A percentile compares a stretch with the other conserved stretches of the same genome.
Evolutionary conservation across 75 land plant species (phyloP).

Genomic region (Cupressus sempervirens): DNA sequence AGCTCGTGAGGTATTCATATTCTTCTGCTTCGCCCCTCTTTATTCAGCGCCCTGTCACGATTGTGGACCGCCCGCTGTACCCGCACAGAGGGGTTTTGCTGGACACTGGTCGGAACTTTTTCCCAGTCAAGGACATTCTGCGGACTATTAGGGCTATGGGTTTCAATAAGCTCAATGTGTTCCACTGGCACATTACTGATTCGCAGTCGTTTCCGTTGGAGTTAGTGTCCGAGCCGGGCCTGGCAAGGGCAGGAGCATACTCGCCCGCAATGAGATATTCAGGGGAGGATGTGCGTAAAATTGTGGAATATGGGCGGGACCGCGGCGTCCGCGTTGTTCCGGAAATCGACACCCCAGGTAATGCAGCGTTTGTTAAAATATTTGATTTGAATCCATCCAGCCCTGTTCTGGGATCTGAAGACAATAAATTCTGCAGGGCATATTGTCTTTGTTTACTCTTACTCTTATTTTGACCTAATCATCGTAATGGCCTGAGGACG

Average conservation of each 20-base stretch:
- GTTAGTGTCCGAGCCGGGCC: constrained; percentile 70
- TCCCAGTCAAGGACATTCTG: constrained; percentile 49
- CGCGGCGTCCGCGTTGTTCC: constrained; percentile 80
- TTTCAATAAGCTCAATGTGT: constrained; percentile 77
- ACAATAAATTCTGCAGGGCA: too few species aligned
- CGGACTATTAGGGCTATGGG: constrained; percentile 74
- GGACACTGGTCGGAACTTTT: constrained; percentile 83
- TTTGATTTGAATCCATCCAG: neutral
- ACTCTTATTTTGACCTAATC: too few species aligned
- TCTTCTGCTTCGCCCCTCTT: constrained; percentile 21
- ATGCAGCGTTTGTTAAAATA: neutral
- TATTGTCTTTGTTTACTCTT: too few species aligned
- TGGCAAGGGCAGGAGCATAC: constrained; percentile 70
- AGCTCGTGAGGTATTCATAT: constrained; percentile 46
- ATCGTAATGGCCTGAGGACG: too few species aligned
- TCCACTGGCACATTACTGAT: constrained; percentile 95
- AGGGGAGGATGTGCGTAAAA: constrained; percentile 38
- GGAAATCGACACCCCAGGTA: constrained; percentile 86
- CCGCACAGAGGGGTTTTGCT: constrained; percentile 72
- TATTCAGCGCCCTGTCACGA: constrained; percentile 15
- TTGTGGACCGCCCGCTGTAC: constrained; percentile 59
- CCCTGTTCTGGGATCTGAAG: neutral
- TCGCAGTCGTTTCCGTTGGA: constrained; percentile 88
- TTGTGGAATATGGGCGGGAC: constrained; percentile 50
- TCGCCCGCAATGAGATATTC: constrained; percentile 54